Percentiles rank a stretch among this genome's conserved stretches.
These are phyloP conservation scores for Ajuga reptans DNA, from an alignment of 305 asterid species.

Conservation along the genomic window DNA sequence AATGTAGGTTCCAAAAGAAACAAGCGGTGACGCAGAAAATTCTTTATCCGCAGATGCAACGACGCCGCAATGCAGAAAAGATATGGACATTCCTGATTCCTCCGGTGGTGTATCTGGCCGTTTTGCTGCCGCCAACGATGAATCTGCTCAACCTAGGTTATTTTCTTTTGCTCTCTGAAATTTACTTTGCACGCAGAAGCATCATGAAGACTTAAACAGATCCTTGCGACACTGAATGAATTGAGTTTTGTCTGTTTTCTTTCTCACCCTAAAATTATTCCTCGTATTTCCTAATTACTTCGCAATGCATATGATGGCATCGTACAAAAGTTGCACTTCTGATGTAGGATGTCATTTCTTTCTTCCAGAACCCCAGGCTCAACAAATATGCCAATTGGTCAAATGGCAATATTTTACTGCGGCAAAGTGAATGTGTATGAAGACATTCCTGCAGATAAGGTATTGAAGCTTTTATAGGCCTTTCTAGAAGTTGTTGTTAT, in stretches of 20 bases:
- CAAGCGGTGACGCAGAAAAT: slow-evolving; percentile 36
- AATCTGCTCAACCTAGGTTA: slow-evolving; percentile 57
- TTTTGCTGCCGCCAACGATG: slow-evolving; percentile 32
- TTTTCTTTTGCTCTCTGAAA: slow-evolving; percentile 13
- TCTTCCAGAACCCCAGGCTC: slow-evolving; percentile 45
- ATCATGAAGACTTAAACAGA: neutral
- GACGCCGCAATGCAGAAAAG: slow-evolving; percentile 31
- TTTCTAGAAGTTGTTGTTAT: neutral
- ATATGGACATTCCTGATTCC: slow-evolving; percentile 38
- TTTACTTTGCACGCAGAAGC: neutral
- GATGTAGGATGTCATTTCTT: slow-evolving; percentile 15
- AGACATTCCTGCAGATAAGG: slow-evolving; percentile 78
- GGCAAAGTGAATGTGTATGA: slow-evolving; percentile 87
- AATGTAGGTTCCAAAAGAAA: slow-evolving; percentile 51
- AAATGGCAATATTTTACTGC: slow-evolving; percentile 81
- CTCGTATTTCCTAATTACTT: neutral
- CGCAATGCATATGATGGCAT: slow-evolving; percentile 9
- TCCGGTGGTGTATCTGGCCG: slow-evolving; percentile 33
- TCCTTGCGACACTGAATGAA: neutral
- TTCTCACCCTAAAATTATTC: neutral
- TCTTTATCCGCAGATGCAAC: slow-evolving; percentile 43
- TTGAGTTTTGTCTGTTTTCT: neutral
- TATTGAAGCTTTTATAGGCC: slow-evolving; percentile 24
- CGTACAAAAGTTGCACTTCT: neutral
- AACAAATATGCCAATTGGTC: slow-evolving; percentile 46